These are phyloP conservation scores for Forsythia viridissima DNA, from an alignment of 257 asterid species.

Conservation along the genomic window DNA sequence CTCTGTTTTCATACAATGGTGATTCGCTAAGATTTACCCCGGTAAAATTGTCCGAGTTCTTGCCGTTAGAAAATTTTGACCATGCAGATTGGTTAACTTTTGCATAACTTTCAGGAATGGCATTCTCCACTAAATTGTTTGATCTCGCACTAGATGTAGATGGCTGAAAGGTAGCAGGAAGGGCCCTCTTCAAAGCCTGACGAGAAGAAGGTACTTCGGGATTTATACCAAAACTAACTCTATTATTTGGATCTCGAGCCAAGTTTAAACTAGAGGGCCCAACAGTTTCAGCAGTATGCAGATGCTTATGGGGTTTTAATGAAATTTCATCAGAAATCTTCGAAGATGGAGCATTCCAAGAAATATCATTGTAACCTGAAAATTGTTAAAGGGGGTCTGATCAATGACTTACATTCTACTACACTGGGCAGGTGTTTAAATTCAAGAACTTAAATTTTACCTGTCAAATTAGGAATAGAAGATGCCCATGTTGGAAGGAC, in stretches of 20 bases:
- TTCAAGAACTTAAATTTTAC: constrained; percentile 36
- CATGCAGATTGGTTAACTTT: constrained; percentile 38
- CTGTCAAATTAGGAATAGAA: constrained; percentile 33
- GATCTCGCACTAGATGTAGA: constrained; percentile 36
- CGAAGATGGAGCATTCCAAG: constrained; percentile 36
- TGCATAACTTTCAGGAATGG: constrained; percentile 46
- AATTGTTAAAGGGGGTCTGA: constrained; percentile 14
- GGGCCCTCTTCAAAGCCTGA: constrained; percentile 47
- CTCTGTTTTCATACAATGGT: constrained; percentile 44
- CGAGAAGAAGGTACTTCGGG: constrained; percentile 29
- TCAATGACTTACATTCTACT: constrained; percentile 14
- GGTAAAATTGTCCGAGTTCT: constrained; percentile 30
- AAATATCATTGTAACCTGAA: constrained; percentile 43
- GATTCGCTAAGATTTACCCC: constrained; percentile 37
- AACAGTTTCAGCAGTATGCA: constrained; percentile 27
- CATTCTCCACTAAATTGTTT: constrained; percentile 44
- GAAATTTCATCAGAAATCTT: constrained; percentile 49
- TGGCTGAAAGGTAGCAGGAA: constrained; percentile 51
- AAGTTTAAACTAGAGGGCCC: constrained; percentile 50
- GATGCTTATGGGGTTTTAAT: constrained; percentile 35
- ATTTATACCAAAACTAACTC: constrained; percentile 33
- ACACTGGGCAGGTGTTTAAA: constrained; percentile 10
- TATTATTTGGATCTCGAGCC: constrained; percentile 23
- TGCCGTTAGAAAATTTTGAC: constrained; percentile 47
- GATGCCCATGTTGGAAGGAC: constrained; percentile 53